Evolutionary conservation across 23 red algal species (phyloP), one percentile per base, ranked within the genome.

Genomic region (Agarophyton chilense): DNA sequence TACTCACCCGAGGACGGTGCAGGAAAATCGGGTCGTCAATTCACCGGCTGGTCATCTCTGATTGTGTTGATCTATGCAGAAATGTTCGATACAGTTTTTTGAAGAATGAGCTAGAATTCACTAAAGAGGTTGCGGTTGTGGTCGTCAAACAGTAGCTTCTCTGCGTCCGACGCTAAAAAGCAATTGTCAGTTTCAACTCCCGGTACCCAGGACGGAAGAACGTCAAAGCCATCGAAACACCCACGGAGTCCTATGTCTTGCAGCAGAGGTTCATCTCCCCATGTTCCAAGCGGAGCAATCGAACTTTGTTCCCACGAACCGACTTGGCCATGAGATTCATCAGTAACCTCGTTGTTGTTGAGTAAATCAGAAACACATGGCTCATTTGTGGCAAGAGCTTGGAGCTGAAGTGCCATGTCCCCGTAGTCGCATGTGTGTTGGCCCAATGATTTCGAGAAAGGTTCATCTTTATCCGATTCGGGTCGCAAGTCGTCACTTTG

Each of bases 11-110:
- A 89, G 21, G 88, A 87, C 28, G 97, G 97, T 21, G 32, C 35
- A 26, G 97, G 97, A 21, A 78, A 93, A 54, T 79, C 90, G 10
- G 92, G 93, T 9, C 90, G 90, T 39, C 87, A 90, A 38, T 99
- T 99, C 75, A 96, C 89, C 19, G 97, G 97, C 7, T 99, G 97
- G 97, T 88, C 93, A 44, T 51, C 97, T 51, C 84, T 99, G 31
- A 70, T 95, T 6, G 58, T 95, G 50, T 70, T 99, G 29, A 90
- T 96, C 29, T 91, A 91, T 45, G 97, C 88, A 43, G 93, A 99
- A 60, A 87, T 86, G 44, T 99, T 78, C 61, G 35, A 72, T 36
- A 82, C 88, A 67, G 60, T 98, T 55, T 66, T 86, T 21, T 86
- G 49, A 85, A 39, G n/a, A 10, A 18, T 46, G 29, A 74, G 65